Evolutionary conservation across 2,329 filamentous ascomycete species (phyloP).

Genomic region (Phialophora chinensis): DNA sequence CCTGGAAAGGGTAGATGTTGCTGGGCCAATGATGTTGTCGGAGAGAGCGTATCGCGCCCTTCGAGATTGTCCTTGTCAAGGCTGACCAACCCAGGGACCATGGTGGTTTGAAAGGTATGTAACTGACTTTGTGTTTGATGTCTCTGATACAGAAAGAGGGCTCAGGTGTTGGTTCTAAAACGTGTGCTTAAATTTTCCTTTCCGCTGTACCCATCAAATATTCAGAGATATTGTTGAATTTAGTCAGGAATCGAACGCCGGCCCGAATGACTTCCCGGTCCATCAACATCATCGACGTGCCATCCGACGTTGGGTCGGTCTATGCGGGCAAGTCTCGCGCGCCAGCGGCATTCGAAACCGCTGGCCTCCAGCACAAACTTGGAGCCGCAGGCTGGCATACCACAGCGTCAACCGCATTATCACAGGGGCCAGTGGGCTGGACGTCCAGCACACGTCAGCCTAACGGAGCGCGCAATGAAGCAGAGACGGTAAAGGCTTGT

Average conservation of each 20-base stretch:
- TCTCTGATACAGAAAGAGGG: neutral
- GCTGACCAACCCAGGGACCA: neutral
- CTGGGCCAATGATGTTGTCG: neutral
- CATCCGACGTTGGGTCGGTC: slow-evolving; percentile 27
- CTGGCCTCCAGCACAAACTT: slow-evolving; percentile 20
- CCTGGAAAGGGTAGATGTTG: neutral
- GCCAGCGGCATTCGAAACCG: slow-evolving; percentile 22
- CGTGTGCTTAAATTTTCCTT: neutral
- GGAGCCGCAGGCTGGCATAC: slow-evolving; percentile 11
- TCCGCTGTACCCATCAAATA: neutral
- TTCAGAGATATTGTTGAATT: neutral
- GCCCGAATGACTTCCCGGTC: slow-evolving; percentile 8
- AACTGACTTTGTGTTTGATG: neutral
- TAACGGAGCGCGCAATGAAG: slow-evolving; percentile 25
- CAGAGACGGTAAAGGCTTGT: slow-evolving; percentile 19
- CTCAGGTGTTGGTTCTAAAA: neutral
- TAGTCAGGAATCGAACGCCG: neutral
- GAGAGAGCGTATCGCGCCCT: neutral
- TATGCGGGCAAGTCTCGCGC: slow-evolving; percentile 29
- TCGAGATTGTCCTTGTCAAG: neutral
- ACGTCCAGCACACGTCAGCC: slow-evolving; percentile 7
- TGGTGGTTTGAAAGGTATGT: neutral
- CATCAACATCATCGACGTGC: slow-evolving; percentile 23
- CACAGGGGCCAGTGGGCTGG: slow-evolving; percentile 15
- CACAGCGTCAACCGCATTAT: slow-evolving; percentile 18